phyloP scores from a whole-genome alignment of 148 eudicot genomes.

The Diospyros kaki region DNA sequence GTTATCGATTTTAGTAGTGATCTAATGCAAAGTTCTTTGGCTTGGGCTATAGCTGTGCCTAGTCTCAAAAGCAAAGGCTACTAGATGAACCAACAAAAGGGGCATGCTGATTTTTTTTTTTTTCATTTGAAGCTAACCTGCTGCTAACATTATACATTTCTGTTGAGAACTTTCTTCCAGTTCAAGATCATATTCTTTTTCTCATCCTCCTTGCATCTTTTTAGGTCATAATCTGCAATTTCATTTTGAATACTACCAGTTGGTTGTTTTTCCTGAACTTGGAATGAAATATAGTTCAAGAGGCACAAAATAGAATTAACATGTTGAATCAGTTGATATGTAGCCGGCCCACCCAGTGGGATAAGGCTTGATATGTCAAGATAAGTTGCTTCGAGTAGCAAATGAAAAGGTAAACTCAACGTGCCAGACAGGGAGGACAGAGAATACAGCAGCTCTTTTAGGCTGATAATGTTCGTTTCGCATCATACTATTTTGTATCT shows the following conservation, averaged over 20 bases:
- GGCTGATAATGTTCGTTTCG: neutral
- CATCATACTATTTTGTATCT: neutral
- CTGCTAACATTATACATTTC: conserved; percentile 1
- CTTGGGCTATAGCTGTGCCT: neutral
- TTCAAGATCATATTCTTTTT: neutral
- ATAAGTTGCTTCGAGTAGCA: neutral
- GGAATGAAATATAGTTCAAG: neutral
- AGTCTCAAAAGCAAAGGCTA: neutral
- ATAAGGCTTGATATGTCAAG: too few relatives aligned
- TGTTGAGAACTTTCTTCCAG: neutral
- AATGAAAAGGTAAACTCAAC: neutral
- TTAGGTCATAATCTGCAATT: neutral
- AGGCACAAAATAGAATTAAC: too few relatives aligned
- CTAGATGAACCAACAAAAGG: neutral
- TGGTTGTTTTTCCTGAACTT: too few relatives aligned
- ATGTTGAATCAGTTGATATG: too few relatives aligned
- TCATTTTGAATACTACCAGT: neutral
- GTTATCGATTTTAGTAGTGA: neutral
- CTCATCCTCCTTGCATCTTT: neutral
- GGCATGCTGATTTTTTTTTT: neutral
- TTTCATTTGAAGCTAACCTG: neutral
- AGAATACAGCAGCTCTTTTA: neutral
- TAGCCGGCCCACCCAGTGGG: too few relatives aligned
- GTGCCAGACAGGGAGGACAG: neutral
- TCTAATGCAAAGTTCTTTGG: neutral